phyloP scores from a whole-genome alignment of 1,139 yeast genomes.

The Kluyveromyces sp. region DNA sequence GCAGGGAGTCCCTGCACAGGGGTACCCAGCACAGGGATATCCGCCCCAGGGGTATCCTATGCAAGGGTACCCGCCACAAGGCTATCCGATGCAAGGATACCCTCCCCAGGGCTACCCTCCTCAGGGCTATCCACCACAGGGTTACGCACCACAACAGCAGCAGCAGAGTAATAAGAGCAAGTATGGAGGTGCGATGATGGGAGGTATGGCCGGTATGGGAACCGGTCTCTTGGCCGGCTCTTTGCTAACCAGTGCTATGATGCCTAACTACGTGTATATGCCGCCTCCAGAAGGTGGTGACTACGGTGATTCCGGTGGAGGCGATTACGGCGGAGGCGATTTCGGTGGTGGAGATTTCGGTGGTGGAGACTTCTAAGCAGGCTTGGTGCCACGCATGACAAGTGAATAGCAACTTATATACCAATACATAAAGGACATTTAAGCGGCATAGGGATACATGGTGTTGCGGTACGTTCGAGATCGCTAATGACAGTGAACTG shows the following conservation, averaged over 20 bases:
- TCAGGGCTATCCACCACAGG: constrained; percentile 16
- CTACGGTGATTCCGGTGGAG: constrained; percentile 25
- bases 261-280: constrained; percentile 21
- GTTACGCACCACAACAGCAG: constrained; percentile 11
- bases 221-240: constrained; percentile 77
- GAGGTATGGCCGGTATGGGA: constrained; percentile 67
- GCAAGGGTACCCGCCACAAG: constrained; percentile 7
- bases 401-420: neutral
- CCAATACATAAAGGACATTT: neutral
- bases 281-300: constrained; percentile 29
- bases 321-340: constrained; percentile 17
- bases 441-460: no score
- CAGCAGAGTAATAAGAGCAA: constrained; percentile 15
- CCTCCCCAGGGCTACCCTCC: constrained; percentile 14
- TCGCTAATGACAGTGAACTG: no score
- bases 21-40: constrained; percentile 10
- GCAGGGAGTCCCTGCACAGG: constrained; percentile 8
- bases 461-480: no score
- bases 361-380: constrained; percentile 5
- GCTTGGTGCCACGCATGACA: constrained; percentile 12
- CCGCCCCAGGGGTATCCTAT: neutral
- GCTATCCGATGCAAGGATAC: constrained; percentile 12
- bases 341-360: constrained; percentile 7
- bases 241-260: constrained; percentile 38
- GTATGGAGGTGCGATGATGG: constrained; percentile 33